phyloP scores from a whole-genome alignment of 352 stramenopile genomes.

The Globisporangium lucens region DNA sequence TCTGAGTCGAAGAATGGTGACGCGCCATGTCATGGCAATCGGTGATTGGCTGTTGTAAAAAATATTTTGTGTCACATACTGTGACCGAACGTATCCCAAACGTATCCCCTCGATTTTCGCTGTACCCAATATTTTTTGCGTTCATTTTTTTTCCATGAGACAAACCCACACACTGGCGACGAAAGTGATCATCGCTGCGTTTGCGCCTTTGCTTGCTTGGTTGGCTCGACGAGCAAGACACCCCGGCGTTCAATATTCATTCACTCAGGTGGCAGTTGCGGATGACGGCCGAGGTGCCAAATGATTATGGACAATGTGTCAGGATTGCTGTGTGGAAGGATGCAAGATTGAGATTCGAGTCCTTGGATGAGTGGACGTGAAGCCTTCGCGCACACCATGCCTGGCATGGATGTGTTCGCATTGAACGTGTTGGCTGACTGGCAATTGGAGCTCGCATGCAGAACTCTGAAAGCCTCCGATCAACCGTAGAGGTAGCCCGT shows the following conservation, averaged over 20 bases:
- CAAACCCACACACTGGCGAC: background rate
- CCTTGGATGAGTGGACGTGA: background rate
- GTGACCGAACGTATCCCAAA: background rate
- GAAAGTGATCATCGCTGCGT: background rate
- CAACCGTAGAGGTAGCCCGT: no score
- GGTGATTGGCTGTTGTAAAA: no score
- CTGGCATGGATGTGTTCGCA: background rate
- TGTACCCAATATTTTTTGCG: background rate
- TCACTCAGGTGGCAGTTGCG: background rate
- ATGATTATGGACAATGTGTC: background rate
- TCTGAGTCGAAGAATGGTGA: no score
- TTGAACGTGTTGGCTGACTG: background rate
- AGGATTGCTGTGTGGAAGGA: background rate
- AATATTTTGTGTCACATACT: background rate
- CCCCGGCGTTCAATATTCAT: background rate
- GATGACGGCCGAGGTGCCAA: background rate
- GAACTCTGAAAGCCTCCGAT: no score
- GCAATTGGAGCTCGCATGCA: background rate
- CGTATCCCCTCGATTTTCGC: background rate
- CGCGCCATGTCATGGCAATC: no score
- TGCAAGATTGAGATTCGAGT: background rate
- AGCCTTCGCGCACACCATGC: background rate
- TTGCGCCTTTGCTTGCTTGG: background rate
- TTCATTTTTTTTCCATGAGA: background rate
- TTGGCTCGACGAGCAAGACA: background rate